phyloP scores from a whole-genome alignment of 805 yeast genomes.

The Wickerhamomyces mucosus region DNA sequence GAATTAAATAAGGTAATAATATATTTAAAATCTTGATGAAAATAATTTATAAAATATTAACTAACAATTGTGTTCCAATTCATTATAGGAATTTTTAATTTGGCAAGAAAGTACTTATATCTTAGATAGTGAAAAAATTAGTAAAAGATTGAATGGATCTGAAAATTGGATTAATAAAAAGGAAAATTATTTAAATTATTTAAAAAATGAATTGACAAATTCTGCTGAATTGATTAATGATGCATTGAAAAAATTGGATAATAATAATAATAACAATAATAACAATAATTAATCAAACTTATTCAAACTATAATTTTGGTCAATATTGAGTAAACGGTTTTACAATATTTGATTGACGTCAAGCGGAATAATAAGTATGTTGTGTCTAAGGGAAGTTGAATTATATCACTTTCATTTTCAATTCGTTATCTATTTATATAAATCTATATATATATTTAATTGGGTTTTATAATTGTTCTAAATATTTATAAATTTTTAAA shows the following conservation, averaged over 20 bases:
- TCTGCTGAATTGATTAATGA: conserved; percentile 17
- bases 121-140: conserved; percentile 15
- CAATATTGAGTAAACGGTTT: too few relatives aligned
- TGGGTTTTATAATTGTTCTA: conserved; percentile 2
- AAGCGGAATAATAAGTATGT: too few relatives aligned
- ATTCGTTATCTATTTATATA: background rate
- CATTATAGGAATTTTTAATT: conserved; percentile 11
- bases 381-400: too few relatives aligned
- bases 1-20: conserved; percentile 12
- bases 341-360: too few relatives aligned
- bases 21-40: too few relatives aligned
- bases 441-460: background rate
- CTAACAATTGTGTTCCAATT: too few relatives aligned
- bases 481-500: conserved; percentile 1
- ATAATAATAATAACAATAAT: background rate
- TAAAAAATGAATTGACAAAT: conserved; percentile 14
- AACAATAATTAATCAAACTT: too few relatives aligned
- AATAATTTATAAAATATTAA: too few relatives aligned
- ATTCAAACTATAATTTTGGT: too few relatives aligned
- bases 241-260: conserved; percentile 13
- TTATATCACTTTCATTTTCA: too few relatives aligned
- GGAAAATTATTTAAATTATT: conserved; percentile 11
- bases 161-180: conserved; percentile 18
- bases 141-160: conserved; percentile 9
- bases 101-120: conserved; percentile 21